Evolutionary conservation across 225 moss, liverwort and hornwort genomes (phyloP), one percentile per base, ranked within the genome.

Genomic region (Neckera pumila): DNA sequence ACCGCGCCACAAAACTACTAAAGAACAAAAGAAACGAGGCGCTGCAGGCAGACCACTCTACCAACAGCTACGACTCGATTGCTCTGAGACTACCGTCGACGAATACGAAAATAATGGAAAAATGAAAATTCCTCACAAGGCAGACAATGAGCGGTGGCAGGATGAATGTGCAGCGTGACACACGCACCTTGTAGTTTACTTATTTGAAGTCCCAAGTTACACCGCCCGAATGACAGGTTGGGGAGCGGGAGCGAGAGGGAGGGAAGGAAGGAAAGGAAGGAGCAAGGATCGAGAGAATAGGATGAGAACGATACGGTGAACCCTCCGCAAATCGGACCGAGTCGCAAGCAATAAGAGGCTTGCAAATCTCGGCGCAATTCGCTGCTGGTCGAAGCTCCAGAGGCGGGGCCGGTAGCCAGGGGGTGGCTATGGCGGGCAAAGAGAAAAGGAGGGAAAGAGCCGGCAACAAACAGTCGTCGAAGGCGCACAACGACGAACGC

Each of bases 141-240:
- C 18, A 57, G 61, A 45, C 51, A 28, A 80, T 80, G 63, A 58
- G 79, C 67, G 59, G 78, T 70, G 65, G 86, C 60, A 47, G 87
- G 89, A 91, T 91, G 89, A 91, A 91, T 91, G 91, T 87, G 87
- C 64, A 91, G 84, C 91, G 80, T 83, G 83, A 86, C 84, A 79
- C 67, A 85, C 75, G 82, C 87, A 87, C 83, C 83, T 87, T 61
- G 59, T 81, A 71, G 79, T 79, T 85, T 53, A 84, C 62, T 76
- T 76, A 89, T 89, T 87, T 85, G 85, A 87, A 91, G 89, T 87
- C 87, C 74, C 81, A 76, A 69, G 91, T 77, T 63, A 77, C 76
- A 73, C 80, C 79, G 91, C 86, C 86, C 56, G 82, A 89, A 86
- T 58, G 89, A 74, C 42, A 84, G 73, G 53, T 47, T 67, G 6